Base-by-base conservation (phyloP, 2,329 filamentous ascomycete species). In the Immersiporthe knoxdaviesiana region DNA sequence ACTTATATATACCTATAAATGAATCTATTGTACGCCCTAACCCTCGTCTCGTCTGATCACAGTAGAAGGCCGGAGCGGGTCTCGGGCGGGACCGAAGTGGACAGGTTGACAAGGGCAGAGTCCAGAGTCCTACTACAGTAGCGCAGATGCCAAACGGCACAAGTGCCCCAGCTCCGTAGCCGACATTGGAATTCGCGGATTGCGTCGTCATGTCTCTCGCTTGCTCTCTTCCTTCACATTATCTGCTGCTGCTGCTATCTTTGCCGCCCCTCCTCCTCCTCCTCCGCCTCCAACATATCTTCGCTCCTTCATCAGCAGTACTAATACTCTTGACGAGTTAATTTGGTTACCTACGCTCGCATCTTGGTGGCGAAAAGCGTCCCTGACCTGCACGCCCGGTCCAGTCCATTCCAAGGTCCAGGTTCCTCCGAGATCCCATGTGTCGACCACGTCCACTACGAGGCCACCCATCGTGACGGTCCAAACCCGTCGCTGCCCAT, bases 381-480 rank as follows among this genome's bases (percentile, higher is more conserved):
- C 6, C 44, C n/a, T 30, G 18, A 27, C 30, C 32, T 44, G 63
- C 63, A 47, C 35, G n/a, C n/a, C n/a, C n/a, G 50, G 63, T 32
- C 32, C 64, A 60, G 27, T 54, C 11, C 27, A 58, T 0, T 11
- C 18, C 60, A 14, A 41, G 18, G 32, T 16, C 63, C 47, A 59
- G 11, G 14, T 35, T 32, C 32, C 52, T n/a, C 27, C 32, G 39
- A 35, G 39, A 60, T 61, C 56, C 60, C 64, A 66, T 66, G 64
- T 60, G 64, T 61, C 64, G 56, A 35, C 64, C 64, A 66, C 64
- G 35, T n/a, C 64, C 64, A 18, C 14, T 61, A n/a, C 64, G 64
- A 60, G 64, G 64, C 64, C 56, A 47, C 44, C 41, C 64, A 47
- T 52, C 35, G 41, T 66, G 64, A 66, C 64, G 64, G 64, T 47